Base-by-base conservation (phyloP, 2,329 filamentous ascomycete species). In the Scolecobasidium constrictum region DNA sequence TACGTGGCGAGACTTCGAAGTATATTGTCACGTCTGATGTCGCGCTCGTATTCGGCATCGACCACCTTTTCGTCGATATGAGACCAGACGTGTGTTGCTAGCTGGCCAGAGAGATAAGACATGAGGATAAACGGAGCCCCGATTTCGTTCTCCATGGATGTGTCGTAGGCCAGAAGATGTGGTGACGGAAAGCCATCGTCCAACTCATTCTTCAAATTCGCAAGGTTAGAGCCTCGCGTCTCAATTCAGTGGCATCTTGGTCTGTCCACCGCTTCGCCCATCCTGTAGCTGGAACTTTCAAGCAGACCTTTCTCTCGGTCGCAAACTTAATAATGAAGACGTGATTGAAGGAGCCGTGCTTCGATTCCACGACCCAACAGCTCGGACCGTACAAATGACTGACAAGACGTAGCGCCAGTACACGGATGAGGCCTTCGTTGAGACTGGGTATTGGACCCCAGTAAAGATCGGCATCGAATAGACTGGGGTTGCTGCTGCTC, bases 61-160 rank as follows among this genome's bases (percentile, higher is more conserved):
- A 3, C 17, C 9, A 9, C 20, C 20, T 12, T 7, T 3, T 38
- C 19, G 4, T 22, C 13, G 3, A 38, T 9, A n/a, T 19, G 20
- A 2, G n/a, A 45, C 52, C 49, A 54, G 19, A 53, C 26, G 13
- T 45, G 17, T 16, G 20, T 33, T 3, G 49, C 47, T 4, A 46
- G 28, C 1, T 40, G 38, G n/a, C 53, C 52, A 4, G 43, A 1
- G 3, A 53, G 11, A 28, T 39, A 43, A 20, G 42, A 46, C 49
- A 52, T 49, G 11, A 54, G 31, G 12, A 53, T 49, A 33, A 47
- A 54, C 9, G 53, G 53, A 9, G 45, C 45, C 3, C 43, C 35
- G 21, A 53, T 46, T 3, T 19, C 22, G 28, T 53, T 56, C 5
- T 49, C 18, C 9, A 47, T 16, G 5, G 39, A 36, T 2, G 37